These are phyloP conservation scores for Arthonia radiata DNA, from an alignment of 495 filamentous ascomycete species.

Conservation along the genomic window DNA sequence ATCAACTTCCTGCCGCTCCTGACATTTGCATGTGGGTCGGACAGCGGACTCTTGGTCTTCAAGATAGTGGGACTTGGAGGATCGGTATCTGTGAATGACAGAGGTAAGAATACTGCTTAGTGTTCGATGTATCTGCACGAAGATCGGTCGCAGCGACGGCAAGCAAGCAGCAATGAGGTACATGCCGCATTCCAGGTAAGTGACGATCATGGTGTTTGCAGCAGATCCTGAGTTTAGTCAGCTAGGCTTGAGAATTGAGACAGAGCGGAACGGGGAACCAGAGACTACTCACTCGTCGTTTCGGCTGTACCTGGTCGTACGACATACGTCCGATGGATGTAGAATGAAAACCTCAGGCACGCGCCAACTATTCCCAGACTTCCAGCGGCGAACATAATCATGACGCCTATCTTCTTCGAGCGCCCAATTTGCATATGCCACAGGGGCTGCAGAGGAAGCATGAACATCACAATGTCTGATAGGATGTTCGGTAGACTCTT, in stretches of 20 bases:
- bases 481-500: constrained; percentile 1
- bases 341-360: constrained; percentile 1
- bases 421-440: neutral
- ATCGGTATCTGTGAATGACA: too few relatives aligned
- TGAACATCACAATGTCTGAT: constrained; percentile 1
- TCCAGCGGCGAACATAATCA: constrained; percentile 1
- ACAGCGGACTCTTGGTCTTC: too few relatives aligned
- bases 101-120: too few relatives aligned
- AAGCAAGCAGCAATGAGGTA: constrained; percentile 2
- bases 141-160: too few relatives aligned
- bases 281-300: too few relatives aligned
- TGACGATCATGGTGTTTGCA: neutral
- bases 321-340: constrained; percentile 1
- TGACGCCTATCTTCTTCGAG: constrained; percentile 1
- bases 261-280: too few relatives aligned
- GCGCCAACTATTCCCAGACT: constrained; percentile 1
- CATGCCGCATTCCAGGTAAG: constrained; percentile 1
- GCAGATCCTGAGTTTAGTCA: too few relatives aligned
- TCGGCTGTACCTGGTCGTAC: neutral
- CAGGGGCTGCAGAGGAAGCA: constrained; percentile 1
- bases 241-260: too few relatives aligned
- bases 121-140: too few relatives aligned
- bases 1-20: too few relatives aligned
- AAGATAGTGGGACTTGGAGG: too few relatives aligned
- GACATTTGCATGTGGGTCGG: too few relatives aligned